Evolutionary conservation across 805 yeast species (phyloP), one percentile per base, ranked within the genome.

Genomic region (Saturnispora sanitii): DNA sequence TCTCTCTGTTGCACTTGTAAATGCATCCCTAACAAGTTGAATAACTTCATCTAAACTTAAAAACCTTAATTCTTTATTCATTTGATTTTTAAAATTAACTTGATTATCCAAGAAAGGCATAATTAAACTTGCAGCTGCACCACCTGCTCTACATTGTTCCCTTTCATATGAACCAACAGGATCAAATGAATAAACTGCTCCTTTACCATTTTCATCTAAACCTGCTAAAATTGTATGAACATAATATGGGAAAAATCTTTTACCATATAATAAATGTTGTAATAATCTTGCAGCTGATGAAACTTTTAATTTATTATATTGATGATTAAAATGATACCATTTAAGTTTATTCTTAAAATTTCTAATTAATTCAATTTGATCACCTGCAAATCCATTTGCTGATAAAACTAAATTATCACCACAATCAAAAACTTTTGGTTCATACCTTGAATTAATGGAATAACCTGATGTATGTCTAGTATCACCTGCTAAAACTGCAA

Each of bases 71-170:
- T 71, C 73, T 57, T 65, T 78, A 60, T 75, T 79, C 59, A 70
- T 75, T 63, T 92, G 98, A 67, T 92, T 92, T 60, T 88, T 88
- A 65, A 86, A 83, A 60, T 87, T 85, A 47, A 92, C 98, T 68
- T 92, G 98, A 62, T 88, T 90, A 63, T 92, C 98, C 56, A 92
- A 75, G 61, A 92, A 92, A 4, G 98, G 98, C 94, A 88, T 87
- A 50, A 92, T 87, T 64, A 92, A 73, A 48, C 87, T 76, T 1
- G 96, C 92, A 22, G 97, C 97, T 12, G 96, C 92, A 33, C 98
- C 98, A 49, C 95, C 96, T 2, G 97, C 97, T 56, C 96, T 77
- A 64, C 96, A 86, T 58, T 88, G 95, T 61, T 88, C 96, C 54
- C 96, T 77, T 65, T 92, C 97, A 59, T 92, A 92, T 2, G 96